A percentile compares a stretch with the other conserved stretches of the same genome.
phyloP scores from a whole-genome alignment of 768 basidiomycete species.

The Auriscalpium microsporum region DNA sequence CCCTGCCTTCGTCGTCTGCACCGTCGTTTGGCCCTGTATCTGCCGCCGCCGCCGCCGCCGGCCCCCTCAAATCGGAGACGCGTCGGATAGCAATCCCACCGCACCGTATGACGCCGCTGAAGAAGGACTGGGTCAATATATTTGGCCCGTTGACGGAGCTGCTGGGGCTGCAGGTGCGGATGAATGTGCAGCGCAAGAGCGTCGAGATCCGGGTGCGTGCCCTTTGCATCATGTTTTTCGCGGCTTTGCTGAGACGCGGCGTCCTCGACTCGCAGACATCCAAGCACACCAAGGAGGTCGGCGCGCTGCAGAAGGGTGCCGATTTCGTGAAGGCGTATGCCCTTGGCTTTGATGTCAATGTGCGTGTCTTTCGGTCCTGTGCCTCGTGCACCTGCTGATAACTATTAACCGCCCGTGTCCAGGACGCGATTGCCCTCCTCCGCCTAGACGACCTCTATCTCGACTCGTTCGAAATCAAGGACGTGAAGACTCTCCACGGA shows the following conservation, averaged over 20 bases:
- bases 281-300: conserved; percentile 87
- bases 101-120: conserved; percentile 94
- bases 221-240: not conserved
- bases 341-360: conserved; percentile 92
- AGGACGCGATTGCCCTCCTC: conserved; percentile 95
- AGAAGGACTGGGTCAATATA: conserved; percentile 93
- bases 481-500: conserved; percentile 95
- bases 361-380: conserved; percentile 27
- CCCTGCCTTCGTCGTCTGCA: conserved; percentile 34
- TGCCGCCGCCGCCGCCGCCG: conserved; percentile 41
- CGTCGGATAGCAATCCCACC: conserved; percentile 88
- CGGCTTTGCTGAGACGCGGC: not conserved
- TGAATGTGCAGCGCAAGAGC: conserved; percentile 85
- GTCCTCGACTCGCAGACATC: conserved; percentile 55
- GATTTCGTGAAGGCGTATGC: conserved; percentile 96
- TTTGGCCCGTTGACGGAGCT: conserved; percentile 96
- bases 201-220: conserved; percentile 85
- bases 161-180: conserved; percentile 88
- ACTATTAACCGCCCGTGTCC: not conserved
- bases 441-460: conserved; percentile 96
- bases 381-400: not conserved
- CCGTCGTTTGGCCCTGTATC: conserved; percentile 60
- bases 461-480: conserved; percentile 98
- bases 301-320: conserved; percentile 91
- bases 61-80: conserved; percentile 71